These are phyloP conservation scores for Salvia hispanica DNA, from an alignment of 257 asterid species.

Conservation along the genomic window DNA sequence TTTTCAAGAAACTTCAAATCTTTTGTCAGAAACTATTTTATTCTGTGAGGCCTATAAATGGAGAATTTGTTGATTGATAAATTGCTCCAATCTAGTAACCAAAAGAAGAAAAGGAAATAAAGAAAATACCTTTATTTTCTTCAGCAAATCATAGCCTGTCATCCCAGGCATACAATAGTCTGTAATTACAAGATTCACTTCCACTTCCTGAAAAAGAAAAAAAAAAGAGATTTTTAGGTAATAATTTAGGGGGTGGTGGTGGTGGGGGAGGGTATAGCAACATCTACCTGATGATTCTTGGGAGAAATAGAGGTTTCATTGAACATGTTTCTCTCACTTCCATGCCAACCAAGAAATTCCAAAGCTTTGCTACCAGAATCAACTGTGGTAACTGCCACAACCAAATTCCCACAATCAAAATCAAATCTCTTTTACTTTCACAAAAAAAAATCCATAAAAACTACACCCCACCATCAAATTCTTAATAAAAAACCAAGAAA, in stretches of 20 bases:
- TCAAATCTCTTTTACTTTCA: background rate
- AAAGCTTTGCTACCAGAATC: slow-evolving; percentile 63
- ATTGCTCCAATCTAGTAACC: background rate
- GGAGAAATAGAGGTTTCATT: slow-evolving; percentile 33
- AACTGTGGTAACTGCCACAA: slow-evolving; percentile 48
- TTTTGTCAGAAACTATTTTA: slow-evolving; percentile 1
- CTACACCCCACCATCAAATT: slow-evolving; percentile 2
- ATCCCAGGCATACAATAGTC: slow-evolving; percentile 68
- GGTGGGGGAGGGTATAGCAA: background rate
- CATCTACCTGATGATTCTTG: slow-evolving; percentile 25
- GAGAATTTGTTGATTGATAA: slow-evolving; percentile 15
- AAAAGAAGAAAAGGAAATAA: background rate
- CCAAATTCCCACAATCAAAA: background rate
- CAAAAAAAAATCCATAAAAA: background rate
- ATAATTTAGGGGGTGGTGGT: background rate
- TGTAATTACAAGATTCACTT: slow-evolving; percentile 53
- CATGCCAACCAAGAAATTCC: slow-evolving; percentile 53
- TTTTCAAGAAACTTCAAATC: slow-evolving; percentile 23
- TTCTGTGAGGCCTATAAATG: slow-evolving; percentile 17
- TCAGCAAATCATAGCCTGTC: slow-evolving; percentile 67
- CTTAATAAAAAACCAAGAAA: slow-evolving; percentile 1
- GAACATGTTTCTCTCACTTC: slow-evolving; percentile 30
- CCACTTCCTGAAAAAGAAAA: slow-evolving; percentile 45
- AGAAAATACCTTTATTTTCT: slow-evolving; percentile 50
- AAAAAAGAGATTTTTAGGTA: slow-evolving; percentile 6